phyloP scores from a whole-genome alignment of 2,329 filamentous ascomycete species.

The Stylonectria norvegica region DNA sequence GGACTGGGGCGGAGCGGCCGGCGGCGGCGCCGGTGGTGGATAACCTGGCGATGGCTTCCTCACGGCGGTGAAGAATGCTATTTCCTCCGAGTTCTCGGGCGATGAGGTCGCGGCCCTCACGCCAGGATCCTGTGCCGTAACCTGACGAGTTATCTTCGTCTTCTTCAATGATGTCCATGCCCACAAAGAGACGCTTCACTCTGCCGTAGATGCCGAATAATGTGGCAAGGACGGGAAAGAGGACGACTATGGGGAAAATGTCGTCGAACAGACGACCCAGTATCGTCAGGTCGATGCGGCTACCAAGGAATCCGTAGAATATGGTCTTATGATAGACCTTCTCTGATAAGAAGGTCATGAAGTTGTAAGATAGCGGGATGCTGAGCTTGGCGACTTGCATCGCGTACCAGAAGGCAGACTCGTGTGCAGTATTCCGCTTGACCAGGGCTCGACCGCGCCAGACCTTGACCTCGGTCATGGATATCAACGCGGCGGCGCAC shows the following conservation, averaged over 20 bases:
- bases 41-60: conserved; percentile 39
- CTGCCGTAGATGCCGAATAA: conserved; percentile 87
- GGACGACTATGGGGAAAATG: conserved; percentile 82
- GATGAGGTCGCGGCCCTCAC: conserved; percentile 86
- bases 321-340: conserved; percentile 71
- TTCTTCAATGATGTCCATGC: conserved; percentile 69
- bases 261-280: conserved; percentile 81
- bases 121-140: conserved; percentile 80
- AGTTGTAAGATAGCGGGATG: conserved; percentile 93
- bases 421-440: conserved; percentile 83
- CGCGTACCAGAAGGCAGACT: conserved; percentile 94
- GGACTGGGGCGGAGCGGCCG: conserved; percentile 42
- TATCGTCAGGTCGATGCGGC: conserved; percentile 76
- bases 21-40: conserved; percentile 24
- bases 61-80: conserved; percentile 49
- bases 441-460: conserved; percentile 94
- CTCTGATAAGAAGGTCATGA: conserved; percentile 79
- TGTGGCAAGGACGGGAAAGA: conserved; percentile 80
- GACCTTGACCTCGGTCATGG: conserved; percentile 90
- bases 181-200: conserved; percentile 76
- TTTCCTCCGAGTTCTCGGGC: conserved; percentile 75
- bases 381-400: conserved; percentile 89
- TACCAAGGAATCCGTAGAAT: conserved; percentile 84
- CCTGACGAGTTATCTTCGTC: conserved; percentile 61
- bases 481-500: conserved; percentile 83